These are phyloP conservation scores for Coix lacrymajobi DNA, from an alignment of 176 grass and related monocot genomes.

Conservation along the genomic window DNA sequence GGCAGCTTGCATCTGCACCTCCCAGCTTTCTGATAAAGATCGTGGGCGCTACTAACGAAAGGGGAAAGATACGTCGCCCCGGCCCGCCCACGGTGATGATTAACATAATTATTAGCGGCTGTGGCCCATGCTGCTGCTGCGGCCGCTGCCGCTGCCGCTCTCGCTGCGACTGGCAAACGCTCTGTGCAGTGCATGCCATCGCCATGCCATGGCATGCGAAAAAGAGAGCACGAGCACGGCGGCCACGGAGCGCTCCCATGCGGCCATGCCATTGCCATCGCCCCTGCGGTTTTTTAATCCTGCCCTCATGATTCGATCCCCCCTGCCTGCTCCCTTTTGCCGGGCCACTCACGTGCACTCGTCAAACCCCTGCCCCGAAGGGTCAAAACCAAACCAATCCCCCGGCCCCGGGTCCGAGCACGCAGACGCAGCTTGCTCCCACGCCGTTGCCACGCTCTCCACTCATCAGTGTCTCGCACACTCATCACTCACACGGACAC, in stretches of 20 bases:
- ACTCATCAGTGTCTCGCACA: neutral
- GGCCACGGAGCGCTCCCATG: neutral
- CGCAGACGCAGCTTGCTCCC: neutral
- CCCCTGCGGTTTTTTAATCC: conserved; percentile 19
- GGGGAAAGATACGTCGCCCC: conserved; percentile 36
- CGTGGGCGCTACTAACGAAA: conserved; percentile 48
- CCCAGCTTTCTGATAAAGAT: conserved; percentile 43
- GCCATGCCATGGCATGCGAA: neutral
- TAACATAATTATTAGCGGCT: conserved; percentile 52
- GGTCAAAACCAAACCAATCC: conserved; percentile 41
- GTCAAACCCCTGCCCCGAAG: conserved; percentile 40
- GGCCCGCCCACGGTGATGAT: conserved; percentile 46
- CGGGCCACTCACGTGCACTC: conserved; percentile 61
- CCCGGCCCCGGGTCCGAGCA: neutral
- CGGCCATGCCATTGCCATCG: neutral
- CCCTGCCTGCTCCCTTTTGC: conserved; percentile 40
- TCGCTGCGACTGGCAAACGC: neutral
- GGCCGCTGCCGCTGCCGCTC: neutral
- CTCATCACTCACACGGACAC: too few relatives aligned
- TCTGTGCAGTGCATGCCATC: neutral
- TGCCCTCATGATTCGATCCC: conserved; percentile 38
- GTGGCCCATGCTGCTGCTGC: conserved; percentile 22
- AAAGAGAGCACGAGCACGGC: neutral
- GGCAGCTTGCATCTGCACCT: neutral
- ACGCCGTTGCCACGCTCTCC: neutral